These are phyloP conservation scores for Phialophora macrospora DNA, from an alignment of 2,329 filamentous ascomycete genomes.

Conservation along the genomic window DNA sequence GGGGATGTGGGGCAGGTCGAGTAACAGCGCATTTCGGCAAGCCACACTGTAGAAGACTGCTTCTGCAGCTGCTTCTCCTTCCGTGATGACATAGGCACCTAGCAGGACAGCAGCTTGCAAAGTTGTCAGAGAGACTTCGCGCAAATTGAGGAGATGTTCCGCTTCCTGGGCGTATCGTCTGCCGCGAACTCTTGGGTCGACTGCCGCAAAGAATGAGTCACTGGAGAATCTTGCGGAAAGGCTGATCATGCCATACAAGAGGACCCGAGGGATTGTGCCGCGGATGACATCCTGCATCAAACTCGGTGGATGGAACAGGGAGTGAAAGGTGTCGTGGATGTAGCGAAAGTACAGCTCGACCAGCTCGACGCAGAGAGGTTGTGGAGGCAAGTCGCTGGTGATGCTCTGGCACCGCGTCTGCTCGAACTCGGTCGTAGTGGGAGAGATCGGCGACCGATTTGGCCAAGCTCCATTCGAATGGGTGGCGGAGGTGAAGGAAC, in stretches of 20 bases:
- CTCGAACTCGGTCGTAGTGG: constrained; percentile 8
- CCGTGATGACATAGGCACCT: constrained; percentile 46
- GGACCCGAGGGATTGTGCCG: constrained; percentile 23
- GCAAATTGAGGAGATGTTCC: constrained; percentile 42
- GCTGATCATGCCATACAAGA: constrained; percentile 30
- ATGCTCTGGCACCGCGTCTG: constrained; percentile 20
- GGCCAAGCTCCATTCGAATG: neutral
- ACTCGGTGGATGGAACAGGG: constrained; percentile 35
- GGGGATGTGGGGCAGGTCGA: constrained; percentile 46
- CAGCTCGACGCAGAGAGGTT: constrained; percentile 32
- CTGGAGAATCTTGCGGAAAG: constrained; percentile 30
- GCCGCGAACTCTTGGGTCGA: constrained; percentile 31
- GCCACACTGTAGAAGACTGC: constrained; percentile 49
- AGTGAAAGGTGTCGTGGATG: constrained; percentile 36
- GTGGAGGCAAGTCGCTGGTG: constrained; percentile 21
- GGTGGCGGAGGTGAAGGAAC: constrained; percentile 21
- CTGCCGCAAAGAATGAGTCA: constrained; percentile 27
- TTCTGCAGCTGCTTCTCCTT: constrained; percentile 43
- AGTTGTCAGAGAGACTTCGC: constrained; percentile 46
- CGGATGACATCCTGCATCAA: constrained; percentile 32
- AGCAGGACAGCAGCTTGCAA: constrained; percentile 51
- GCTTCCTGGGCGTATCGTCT: constrained; percentile 32
- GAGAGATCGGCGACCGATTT: constrained; percentile 11
- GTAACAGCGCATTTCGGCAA: constrained; percentile 45
- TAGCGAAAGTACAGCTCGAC: constrained; percentile 36